phyloP scores from a whole-genome alignment of 352 stramenopile genomes.

The Globisporangium spinosum region DNA sequence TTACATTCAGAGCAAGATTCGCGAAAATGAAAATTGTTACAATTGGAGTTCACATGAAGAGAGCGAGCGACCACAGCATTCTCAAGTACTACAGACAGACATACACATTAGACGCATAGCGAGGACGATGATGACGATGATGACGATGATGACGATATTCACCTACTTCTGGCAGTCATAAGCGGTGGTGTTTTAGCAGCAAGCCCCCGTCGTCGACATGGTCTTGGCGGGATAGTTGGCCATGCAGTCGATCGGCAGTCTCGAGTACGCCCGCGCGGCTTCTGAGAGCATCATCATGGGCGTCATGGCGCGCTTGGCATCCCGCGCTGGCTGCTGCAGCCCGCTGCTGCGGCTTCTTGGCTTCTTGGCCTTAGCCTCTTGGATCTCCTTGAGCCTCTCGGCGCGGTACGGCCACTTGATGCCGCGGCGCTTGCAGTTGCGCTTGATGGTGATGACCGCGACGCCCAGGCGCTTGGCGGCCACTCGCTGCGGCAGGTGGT shows the following conservation, averaged over 20 bases:
- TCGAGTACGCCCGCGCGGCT: slow-evolving; percentile 36
- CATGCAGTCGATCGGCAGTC: slow-evolving; percentile 40
- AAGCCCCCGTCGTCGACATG: background rate
- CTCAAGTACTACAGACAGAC: background rate
- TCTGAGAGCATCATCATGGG: slow-evolving; percentile 26
- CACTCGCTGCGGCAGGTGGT: slow-evolving; percentile 49
- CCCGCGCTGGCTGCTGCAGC: slow-evolving; percentile 15
- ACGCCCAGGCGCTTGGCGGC: slow-evolving; percentile 51
- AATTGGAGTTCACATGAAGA: background rate
- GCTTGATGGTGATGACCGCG: slow-evolving; percentile 55
- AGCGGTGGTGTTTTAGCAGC: background rate
- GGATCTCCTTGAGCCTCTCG: slow-evolving; percentile 49
- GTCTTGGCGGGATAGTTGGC: background rate
- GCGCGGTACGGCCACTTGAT: slow-evolving; percentile 60
- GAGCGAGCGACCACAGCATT: background rate
- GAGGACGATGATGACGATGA: background rate
- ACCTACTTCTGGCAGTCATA: background rate
- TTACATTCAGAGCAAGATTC: background rate
- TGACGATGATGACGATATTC: background rate
- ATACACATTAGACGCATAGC: background rate
- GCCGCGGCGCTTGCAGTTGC: slow-evolving; percentile 52
- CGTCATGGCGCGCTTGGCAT: slow-evolving; percentile 9
- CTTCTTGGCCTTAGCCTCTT: slow-evolving; percentile 17
- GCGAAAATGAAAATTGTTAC: too few relatives aligned
- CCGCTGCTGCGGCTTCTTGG: too few relatives aligned